Evolutionary conservation across 192 early-diverging fungal genomes (phyloP), one percentile per base, ranked within the genome.

Genomic region (Gaertneriomyces sp.): DNA sequence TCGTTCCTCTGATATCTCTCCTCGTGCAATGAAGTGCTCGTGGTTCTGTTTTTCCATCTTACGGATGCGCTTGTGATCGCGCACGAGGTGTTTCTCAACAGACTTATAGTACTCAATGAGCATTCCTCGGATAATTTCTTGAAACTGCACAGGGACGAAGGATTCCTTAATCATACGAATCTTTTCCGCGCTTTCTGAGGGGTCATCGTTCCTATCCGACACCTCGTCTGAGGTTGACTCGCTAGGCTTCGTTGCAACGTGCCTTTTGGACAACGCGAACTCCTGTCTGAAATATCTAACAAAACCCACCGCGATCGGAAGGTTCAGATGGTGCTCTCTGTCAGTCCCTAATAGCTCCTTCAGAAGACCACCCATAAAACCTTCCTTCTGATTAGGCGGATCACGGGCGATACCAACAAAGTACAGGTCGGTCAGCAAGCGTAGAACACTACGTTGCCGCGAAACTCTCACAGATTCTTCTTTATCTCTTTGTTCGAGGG

Each of bases 361-460:
- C 25, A 82, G 58, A 14, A 76, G 55, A 4, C 68, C 7, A 74
- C 66, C 11, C 69, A 81, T 8, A 74, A 89, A 69, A 7, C 82
- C 84, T 43, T 89, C 89, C 45, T 85, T 83, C 19, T 84, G 68
- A 53, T 89, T 85, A 67, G 39, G 90, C 68, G 54, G 7, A 12
- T 82, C 79, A 7, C 49, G 45, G 9, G 60, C 60, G 7, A 98
- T 79, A 1, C 90, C 91, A 6, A 84, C 85, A 12, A 94, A 70
- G 79, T 91, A 93, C 45, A 98, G 82, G 50, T 99, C 95, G 6
- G 81, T 76, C 4, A 90, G 69, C 7, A 95, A 71, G 6, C 93
- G 80, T 45, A 95, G 74, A 8, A 87, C 71, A 1, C 80, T 74
- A 16, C 87, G 81, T 57, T 90, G 91, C 46, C 82, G 78, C 2